Evolutionary conservation across 1,139 yeast genomes (phyloP).

Genomic region (Hyphopichia wangnamkhiaoensis): DNA sequence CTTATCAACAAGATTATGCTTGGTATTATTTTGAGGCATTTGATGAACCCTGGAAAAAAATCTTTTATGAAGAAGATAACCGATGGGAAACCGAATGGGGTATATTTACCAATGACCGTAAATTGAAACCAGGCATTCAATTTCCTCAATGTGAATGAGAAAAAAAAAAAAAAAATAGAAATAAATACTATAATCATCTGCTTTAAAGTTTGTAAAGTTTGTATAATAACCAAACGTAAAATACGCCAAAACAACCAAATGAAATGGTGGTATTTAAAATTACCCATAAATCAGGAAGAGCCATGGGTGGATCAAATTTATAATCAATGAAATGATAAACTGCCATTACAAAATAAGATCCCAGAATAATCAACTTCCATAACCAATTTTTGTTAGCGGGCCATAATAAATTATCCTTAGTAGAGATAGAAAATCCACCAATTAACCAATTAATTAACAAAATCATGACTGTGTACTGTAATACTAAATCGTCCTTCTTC

Average conservation of each 20-base stretch:
- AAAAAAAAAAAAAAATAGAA: neutral
- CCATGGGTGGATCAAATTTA: conserved; percentile 50
- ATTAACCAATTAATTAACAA: conserved; percentile 82
- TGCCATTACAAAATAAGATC: conserved; percentile 59
- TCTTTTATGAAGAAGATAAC: conserved; percentile 48
- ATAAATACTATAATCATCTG: neutral
- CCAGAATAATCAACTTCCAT: conserved; percentile 57
- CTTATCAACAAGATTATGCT: conserved; percentile 34
- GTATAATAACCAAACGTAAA: conserved; percentile 76
- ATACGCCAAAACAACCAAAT: conserved; percentile 71
- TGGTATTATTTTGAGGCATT: conserved; percentile 74
- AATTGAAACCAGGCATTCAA: neutral
- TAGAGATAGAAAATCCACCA: conserved; percentile 46
- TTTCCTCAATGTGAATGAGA: neutral
- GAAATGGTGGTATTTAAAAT: conserved; percentile 72
- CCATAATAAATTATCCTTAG: conserved; percentile 38
- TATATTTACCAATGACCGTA: conserved; percentile 50
- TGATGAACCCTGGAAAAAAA: conserved; percentile 70
- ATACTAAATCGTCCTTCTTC: conserved; percentile 66
- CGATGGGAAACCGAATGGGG: conserved; percentile 79
- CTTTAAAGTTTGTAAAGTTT: conserved; percentile 30
- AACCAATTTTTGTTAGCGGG: conserved; percentile 34
- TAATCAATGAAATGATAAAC: conserved; percentile 58
- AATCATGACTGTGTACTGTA: conserved; percentile 69
- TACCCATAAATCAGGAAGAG: conserved; percentile 85